A percentile compares a stretch with the other conserved stretches of the same genome.
phyloP scores from a whole-genome alignment of 1,284 basidiomycete genomes.

The Lentinula novae-zelandiae region DNA sequence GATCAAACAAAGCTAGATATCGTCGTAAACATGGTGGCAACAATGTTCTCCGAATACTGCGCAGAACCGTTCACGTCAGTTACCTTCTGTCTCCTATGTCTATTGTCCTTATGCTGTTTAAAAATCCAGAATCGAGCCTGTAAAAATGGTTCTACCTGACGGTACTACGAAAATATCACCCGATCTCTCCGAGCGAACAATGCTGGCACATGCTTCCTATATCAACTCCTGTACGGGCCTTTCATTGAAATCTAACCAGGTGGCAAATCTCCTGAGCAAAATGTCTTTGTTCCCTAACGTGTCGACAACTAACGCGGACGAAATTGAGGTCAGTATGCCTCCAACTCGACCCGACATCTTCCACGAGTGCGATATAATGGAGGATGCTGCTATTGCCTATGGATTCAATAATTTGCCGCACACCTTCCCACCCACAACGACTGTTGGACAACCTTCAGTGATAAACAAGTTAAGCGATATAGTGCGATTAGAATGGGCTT shows the following conservation, averaged over 20 bases:
- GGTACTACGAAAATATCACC: constrained; percentile 80
- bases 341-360: constrained; percentile 94
- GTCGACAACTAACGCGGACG: constrained; percentile 50
- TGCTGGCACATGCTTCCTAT: constrained; percentile 83
- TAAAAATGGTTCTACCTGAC: constrained; percentile 77
- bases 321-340: constrained; percentile 78
- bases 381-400: constrained; percentile 96
- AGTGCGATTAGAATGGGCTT: constrained; percentile 86
- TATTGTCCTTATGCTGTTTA: not conserved
- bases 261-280: constrained; percentile 64
- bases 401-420: constrained; percentile 97
- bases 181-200: constrained; percentile 69
- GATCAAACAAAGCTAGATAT: constrained; percentile 96
- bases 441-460: constrained; percentile 89
- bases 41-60: constrained; percentile 99
- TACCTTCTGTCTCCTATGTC: not conserved
- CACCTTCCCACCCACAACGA: constrained; percentile 92
- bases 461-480: constrained; percentile 92
- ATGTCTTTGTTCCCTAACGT: constrained; percentile 70
- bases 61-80: constrained; percentile 86
- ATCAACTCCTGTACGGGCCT: constrained; percentile 96
- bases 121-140: constrained; percentile 79
- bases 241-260: constrained; percentile 56
- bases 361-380: constrained; percentile 98
- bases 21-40: constrained; percentile 90